phyloP scores from a whole-genome alignment of 768 basidiomycete species.

The Boletus rex-veris region DNA sequence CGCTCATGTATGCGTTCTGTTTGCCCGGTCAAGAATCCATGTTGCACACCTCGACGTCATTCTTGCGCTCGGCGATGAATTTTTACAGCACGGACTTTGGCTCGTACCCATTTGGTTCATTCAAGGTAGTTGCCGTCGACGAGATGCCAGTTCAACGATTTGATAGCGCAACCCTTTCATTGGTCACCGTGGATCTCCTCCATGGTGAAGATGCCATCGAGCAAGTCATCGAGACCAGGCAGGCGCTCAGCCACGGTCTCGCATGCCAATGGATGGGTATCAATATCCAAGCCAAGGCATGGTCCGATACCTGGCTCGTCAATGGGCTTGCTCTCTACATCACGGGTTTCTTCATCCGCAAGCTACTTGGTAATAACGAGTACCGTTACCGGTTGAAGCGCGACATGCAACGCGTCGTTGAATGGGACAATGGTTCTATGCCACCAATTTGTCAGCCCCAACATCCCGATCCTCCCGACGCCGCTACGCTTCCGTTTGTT shows the following conservation, averaged over 20 bases:
- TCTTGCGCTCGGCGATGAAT: conserved; percentile 85
- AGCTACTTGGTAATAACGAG: conserved; percentile 92
- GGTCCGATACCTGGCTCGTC: conserved; percentile 96
- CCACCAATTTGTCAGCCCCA: conserved; percentile 93
- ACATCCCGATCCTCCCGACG: conserved; percentile 78
- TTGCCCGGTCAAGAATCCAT: conserved; percentile 82
- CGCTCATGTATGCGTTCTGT: conserved; percentile 87
- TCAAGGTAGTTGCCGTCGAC: conserved; percentile 93
- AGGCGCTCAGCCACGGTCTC: conserved; percentile 80
- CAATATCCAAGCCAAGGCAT: conserved; percentile 90
- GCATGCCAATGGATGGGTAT: conserved; percentile 97
- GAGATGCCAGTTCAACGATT: conserved; percentile 79
- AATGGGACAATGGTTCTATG: conserved; percentile 84
- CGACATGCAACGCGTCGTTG: conserved; percentile 90
- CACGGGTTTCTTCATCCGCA: conserved; percentile 80
- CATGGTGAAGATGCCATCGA: conserved; percentile 89
- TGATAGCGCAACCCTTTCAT: conserved; percentile 79
- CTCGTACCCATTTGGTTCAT: conserved; percentile 93
- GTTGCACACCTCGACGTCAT: conserved; percentile 65
- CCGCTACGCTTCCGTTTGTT: conserved; percentile 77
- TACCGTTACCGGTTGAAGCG: conserved; percentile 93
- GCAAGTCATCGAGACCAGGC: conserved; percentile 87
- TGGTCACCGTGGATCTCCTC: conserved; percentile 76
- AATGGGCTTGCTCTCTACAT: conserved; percentile 92
- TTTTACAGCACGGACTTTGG: conserved; percentile 91